Base-by-base conservation (phyloP, 2,329 filamentous ascomycete genomes). In the Penicillium freii region DNA sequence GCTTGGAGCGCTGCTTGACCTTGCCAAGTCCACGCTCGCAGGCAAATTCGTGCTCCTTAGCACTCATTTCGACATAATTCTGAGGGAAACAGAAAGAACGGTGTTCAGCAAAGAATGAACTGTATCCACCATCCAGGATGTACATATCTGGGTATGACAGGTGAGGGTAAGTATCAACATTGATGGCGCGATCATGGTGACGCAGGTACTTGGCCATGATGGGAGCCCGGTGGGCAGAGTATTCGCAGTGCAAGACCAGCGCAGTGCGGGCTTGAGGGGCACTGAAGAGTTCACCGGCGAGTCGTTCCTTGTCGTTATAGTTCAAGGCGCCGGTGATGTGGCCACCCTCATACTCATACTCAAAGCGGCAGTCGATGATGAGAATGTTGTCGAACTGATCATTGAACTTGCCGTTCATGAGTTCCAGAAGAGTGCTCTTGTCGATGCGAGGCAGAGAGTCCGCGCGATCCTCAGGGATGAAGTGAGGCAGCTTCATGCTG, bases 81-180 rank as follows among this genome's bases (percentile, higher is more conserved):
- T 96, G 92, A 23, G 94, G 94, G 68, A 87, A 94, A 81, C 94
- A 99, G 60, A 92, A 87, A 46, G 83, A 78, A 51, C 87, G 87
- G 73, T 96, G 87, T 62, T 90, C 82, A 25, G 84, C 80, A 74
- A 93, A 99, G 81, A 99, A 99, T 29, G 87, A 87, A 74, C 92
- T 96, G 79, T 99, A 99, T 43, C 94, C 94, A 59, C 94, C 94
- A 64, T 97, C 92, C 40, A 99, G 82, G 67, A 99, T 96, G 75
- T 99, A 99, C 63, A 97, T 87, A 74, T 99, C 94, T 2, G 94
- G 94, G 70, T 96, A 99, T n/a, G 88, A 92, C 59, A 99, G 85
- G 58, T 82, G 84, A 19, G 94, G 94, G 71, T 97, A 99, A 64
- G 84, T 83, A 73, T 94, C 91, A 53, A 87, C 86, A 75, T 99